Evolutionary conservation across 2,329 filamentous ascomycete genomes (phyloP).

Genomic region (Ceratocystis huliohia): DNA sequence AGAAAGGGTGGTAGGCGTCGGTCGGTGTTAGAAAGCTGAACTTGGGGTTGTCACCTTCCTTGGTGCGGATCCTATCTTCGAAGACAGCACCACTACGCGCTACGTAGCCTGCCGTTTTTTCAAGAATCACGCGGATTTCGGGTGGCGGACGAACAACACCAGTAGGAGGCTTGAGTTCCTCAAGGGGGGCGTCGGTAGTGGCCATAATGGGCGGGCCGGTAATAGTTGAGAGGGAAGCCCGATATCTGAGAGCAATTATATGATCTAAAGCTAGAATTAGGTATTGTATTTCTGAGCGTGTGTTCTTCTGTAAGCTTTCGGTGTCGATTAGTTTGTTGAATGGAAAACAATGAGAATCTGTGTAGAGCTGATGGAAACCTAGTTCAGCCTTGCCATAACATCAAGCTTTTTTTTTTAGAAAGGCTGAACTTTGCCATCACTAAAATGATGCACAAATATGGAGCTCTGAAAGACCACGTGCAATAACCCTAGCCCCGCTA

Average conservation of each 20-base stretch:
- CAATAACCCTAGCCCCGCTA: background rate
- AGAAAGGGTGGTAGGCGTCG: constrained; percentile 80
- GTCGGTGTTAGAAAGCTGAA: constrained; percentile 72
- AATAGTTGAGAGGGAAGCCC: background rate
- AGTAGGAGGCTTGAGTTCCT: constrained; percentile 64
- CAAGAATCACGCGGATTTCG: constrained; percentile 71
- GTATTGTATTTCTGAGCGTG: background rate
- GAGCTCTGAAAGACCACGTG: background rate
- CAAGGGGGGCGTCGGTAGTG: constrained; percentile 38
- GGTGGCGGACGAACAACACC: constrained; percentile 82
- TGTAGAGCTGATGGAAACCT: background rate
- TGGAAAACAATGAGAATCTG: background rate
- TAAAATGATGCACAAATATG: background rate
- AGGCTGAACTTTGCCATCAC: constrained; percentile 5
- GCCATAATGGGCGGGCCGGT: background rate
- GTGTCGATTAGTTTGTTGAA: background rate
- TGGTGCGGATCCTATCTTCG: constrained; percentile 74
- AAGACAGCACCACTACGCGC: constrained; percentile 55
- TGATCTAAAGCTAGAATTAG: background rate
- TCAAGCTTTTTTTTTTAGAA: background rate
- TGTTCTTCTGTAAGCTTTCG: background rate
- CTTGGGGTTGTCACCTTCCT: constrained; percentile 73
- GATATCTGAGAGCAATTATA: background rate
- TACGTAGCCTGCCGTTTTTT: constrained; percentile 91
- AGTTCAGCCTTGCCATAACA: constrained; percentile 1